A percentile compares a stretch with the other conserved stretches of the same genome.
Evolutionary conservation across 164 flowering plant species (phyloP).

Genomic region (Platanus orientalis): DNA sequence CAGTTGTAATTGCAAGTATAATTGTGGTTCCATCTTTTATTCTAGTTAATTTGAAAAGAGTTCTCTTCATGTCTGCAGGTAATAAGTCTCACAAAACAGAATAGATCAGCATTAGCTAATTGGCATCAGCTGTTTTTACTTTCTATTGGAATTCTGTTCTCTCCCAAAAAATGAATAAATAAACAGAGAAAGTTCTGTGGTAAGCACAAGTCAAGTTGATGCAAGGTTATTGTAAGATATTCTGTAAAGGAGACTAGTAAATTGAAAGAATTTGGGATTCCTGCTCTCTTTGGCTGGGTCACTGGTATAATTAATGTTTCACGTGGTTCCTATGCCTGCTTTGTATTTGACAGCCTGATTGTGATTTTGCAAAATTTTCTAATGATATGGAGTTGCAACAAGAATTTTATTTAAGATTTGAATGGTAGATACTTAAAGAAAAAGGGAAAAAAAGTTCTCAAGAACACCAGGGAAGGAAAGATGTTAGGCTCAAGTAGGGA

Average conservation of each 20-base stretch:
- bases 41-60: not conserved
- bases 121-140: not conserved
- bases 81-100: not conserved
- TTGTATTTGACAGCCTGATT: no score
- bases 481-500: no score
- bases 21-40: not conserved
- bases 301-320: no score
- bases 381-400: no score
- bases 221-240: slow-evolving; percentile 10
- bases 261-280: not conserved
- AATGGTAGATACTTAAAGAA: no score
- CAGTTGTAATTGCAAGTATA: not conserved
- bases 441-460: no score
- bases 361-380: no score
- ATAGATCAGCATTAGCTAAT: not conserved
- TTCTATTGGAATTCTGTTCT: not conserved
- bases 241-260: slow-evolving; percentile 2
- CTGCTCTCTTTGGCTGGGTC: not conserved
- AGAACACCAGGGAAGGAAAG: no score
- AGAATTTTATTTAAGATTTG: no score
- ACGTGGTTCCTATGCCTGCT: no score
- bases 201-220: not conserved
- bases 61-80: not conserved
- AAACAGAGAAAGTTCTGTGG: not conserved
- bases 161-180: not conserved